Evolutionary conservation across 805 yeast species (phyloP).

Genomic region (Candida golubevii): DNA sequence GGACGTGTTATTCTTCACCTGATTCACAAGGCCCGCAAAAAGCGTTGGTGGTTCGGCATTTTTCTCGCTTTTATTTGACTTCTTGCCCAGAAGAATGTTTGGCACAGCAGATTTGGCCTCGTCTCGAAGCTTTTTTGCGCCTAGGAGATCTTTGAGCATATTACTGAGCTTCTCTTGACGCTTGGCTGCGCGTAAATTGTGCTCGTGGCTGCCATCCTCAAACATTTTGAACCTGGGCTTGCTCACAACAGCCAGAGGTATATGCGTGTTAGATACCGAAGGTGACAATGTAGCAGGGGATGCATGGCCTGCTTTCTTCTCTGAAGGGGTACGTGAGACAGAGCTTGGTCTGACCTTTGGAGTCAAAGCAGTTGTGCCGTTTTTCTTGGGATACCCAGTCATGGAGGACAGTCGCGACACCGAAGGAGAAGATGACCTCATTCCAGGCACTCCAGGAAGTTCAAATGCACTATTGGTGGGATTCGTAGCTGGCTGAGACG

Average conservation of each 20-base stretch:
- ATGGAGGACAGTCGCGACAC: constrained; percentile 18
- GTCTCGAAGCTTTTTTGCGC: constrained; percentile 64
- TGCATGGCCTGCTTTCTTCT: constrained; percentile 11
- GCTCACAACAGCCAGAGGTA: constrained; percentile 8
- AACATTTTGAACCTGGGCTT: constrained; percentile 50
- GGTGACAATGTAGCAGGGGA: constrained; percentile 11
- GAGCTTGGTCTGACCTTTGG: constrained; percentile 14
- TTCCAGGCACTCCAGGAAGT: neutral
- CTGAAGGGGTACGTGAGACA: constrained; percentile 21
- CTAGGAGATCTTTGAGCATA: constrained; percentile 73
- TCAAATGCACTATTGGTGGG: neutral
- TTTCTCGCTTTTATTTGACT: constrained; percentile 16
- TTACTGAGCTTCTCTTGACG: constrained; percentile 72
- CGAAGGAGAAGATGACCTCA: constrained; percentile 11
- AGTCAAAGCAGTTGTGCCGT: constrained; percentile 2
- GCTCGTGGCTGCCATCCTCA: constrained; percentile 77
- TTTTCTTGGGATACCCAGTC: constrained; percentile 13
- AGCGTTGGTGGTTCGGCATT: constrained; percentile 58
- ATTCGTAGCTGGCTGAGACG: neutral
- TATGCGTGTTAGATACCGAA: constrained; percentile 10
- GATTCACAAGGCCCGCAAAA: constrained; percentile 62
- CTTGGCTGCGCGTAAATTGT: constrained; percentile 68
- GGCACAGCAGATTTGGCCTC: constrained; percentile 75
- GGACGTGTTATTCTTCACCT: constrained; percentile 39
- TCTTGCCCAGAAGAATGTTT: constrained; percentile 39